Evolutionary conservation across 2,329 filamentous ascomycete species (phyloP), one percentile per base, ranked within the genome.

Genomic region (Diaporthe helianthi): DNA sequence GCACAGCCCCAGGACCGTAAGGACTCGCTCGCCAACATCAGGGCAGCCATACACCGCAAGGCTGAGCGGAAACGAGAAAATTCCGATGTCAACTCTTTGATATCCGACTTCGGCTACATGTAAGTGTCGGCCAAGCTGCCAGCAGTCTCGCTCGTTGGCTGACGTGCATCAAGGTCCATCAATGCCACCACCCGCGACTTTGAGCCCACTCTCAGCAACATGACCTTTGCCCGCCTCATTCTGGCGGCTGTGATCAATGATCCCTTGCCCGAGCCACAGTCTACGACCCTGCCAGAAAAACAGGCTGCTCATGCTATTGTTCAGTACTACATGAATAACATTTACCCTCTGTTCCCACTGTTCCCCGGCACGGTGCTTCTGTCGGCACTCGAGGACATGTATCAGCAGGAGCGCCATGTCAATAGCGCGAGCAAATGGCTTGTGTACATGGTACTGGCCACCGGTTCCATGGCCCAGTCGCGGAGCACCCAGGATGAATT

Each of bases 151-250:
- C 44, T 7, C 5, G 10, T 55, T 54, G 67, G 22, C 60, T 71
- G 72, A 72, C 41, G 70, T 73, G 53, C 22, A 29, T 60, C 19
- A 75, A 96, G 93, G 68, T 93, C 95, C 6, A 93, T 99, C 76
- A 97, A 97, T 82, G 94, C 96, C 33, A 98, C 94, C 0, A 95
- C 94, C 1, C 88, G 94, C 76, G 96, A 98, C 79, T 98, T 98
- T 76, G 93, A 97, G 78, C 92, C 93, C 10, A 93, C 94, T 69
- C 90, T 92, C 36, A 92, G 89, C 71, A 93, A 93, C 75, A 97
- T 97, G 87, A 97, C 94, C 0, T 98, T 98, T 84, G 93, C 94
- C 31, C 90, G 93, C 44, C 86, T 98, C 24, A 92, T 98, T 29
- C 82, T 97, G 33, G 93, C 93, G n/a, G 92, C 95, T 7, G 90